phyloP scores from a whole-genome alignment of 2,329 filamentous ascomycete species.

The Elsinoe fawcettii region DNA sequence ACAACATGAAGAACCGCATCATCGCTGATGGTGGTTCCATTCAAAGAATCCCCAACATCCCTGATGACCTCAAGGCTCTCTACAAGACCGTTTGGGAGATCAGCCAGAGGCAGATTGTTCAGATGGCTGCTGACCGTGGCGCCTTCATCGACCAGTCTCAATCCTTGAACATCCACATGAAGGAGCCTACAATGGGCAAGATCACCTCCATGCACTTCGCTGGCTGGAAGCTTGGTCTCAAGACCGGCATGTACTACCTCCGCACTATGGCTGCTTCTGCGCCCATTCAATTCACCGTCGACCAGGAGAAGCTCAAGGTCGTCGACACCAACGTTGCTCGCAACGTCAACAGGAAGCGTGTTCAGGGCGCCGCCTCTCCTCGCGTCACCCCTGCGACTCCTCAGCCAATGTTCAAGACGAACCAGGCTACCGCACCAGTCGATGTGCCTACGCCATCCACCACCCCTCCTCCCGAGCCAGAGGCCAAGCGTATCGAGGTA shows the following conservation, averaged over 20 bases:
- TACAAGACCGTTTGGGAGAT: slow-evolving; percentile 99
- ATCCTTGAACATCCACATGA: slow-evolving; percentile 99
- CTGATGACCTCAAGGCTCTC: slow-evolving; percentile 85
- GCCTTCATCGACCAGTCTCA: slow-evolving; percentile 99
- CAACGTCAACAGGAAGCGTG: slow-evolving; percentile 61
- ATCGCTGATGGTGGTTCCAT: slow-evolving; percentile 94
- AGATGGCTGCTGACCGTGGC: slow-evolving; percentile 97
- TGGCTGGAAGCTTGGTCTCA: slow-evolving; percentile 97
- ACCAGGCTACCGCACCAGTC: slow-evolving; percentile 40
- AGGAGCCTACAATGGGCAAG: slow-evolving; percentile 98
- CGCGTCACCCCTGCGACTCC: slow-evolving; percentile 40
- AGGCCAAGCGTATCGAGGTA: slow-evolving; percentile 30
- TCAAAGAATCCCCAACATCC: slow-evolving; percentile 95
- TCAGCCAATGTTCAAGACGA: slow-evolving; percentile 56
- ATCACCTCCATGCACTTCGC: slow-evolving; percentile 99
- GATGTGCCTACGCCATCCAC: slow-evolving; percentile 62
- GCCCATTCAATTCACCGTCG: slow-evolving; percentile 97
- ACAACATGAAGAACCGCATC: slow-evolving; percentile 99
- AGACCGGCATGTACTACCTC: slow-evolving; percentile 99
- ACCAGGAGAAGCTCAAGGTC: slow-evolving; percentile 88
- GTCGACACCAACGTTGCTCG: slow-evolving; percentile 71
- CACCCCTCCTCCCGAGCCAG: slow-evolving; percentile 53
- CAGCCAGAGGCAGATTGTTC: slow-evolving; percentile 85
- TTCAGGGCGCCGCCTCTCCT: slow-evolving; percentile 41
- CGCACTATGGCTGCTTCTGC: slow-evolving; percentile 94